Evolutionary conservation across 208 protist genomes (phyloP), one percentile per base, ranked within the genome.

Genomic region (Leishmania martiniquensis): DNA sequence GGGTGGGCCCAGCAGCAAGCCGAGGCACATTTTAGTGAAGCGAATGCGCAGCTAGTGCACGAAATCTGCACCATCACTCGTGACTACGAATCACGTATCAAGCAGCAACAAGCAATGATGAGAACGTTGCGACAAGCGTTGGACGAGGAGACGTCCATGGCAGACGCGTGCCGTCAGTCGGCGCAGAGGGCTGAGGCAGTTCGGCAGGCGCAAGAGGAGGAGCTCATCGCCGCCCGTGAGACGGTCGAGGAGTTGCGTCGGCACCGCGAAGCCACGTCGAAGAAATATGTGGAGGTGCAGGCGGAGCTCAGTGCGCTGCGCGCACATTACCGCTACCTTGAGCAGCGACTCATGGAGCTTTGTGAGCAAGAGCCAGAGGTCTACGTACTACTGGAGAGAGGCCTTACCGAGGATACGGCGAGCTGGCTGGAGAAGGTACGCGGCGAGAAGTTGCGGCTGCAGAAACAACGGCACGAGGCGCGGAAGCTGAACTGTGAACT

Each of bases 101-200:
- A 73, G 52, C 89, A 95, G 75, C 88, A 91, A 83, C 86, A 95
- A 70, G 77, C 84, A 1, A 85, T 90, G 66, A 83, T 93, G 57
- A 73, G 73, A 12, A 91, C 89, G 39, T 82, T 96, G 32, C 89
- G 88, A 25, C 54, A 76, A 44, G 84, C 89, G 0, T 74, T 93
- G 15, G 87, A 88, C 39, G 91, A 95, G 76, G 91, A 93, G 67
- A 86, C 82, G 34, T 66, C 70, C 32, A 89, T 77, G 78, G 82
- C 89, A 10, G 91, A 93, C 69, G 20, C 67, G 29, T 89, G 87
- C 69, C 84, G 85, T 9, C 72, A 85, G 34, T 81, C 76, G 29
- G 83, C 84, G 44, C 83, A 87, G 63, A 72, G 80, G 0, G 80
- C 85, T 13, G 84, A 88, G 47, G 83, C 81, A n/a, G 66, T 20